phyloP scores from a whole-genome alignment of 2,329 filamentous ascomycete species.

The Pyrenophora teres region DNA sequence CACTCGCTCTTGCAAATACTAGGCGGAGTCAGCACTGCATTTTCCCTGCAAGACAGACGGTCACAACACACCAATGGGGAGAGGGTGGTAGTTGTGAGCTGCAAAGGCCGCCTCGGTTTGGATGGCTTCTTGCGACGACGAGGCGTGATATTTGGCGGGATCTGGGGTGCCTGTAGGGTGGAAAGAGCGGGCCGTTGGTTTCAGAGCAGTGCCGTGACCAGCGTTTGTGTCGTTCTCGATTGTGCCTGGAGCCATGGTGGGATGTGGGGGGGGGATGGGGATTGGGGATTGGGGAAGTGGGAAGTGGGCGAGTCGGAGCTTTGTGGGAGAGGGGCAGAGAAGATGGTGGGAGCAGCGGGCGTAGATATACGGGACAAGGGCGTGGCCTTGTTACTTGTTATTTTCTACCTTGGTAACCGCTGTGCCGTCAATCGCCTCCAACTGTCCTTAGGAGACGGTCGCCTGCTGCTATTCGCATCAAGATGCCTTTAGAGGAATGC shows the following conservation, averaged over 20 bases:
- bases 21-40: conserved; percentile 13
- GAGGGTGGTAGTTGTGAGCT: conserved; percentile 98
- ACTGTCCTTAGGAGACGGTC: conserved; percentile 27
- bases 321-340: background rate
- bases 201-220: conserved; percentile 38
- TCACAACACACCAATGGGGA: conserved; percentile 69
- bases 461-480: conserved; percentile 18
- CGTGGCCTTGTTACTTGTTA: conserved; percentile 29
- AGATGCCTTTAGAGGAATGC: conserved; percentile 26
- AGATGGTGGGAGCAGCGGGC: conserved; percentile 5
- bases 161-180: conserved; percentile 45
- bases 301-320: conserved; percentile 18
- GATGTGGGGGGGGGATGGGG: conserved; percentile 13
- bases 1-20: conserved; percentile 77
- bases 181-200: conserved; percentile 46
- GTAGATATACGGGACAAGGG: background rate
- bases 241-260: conserved; percentile 45
- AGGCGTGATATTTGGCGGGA: conserved; percentile 67
- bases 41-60: background rate
- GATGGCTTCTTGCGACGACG: conserved; percentile 81
- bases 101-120: conserved; percentile 80
- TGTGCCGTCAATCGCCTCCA: conserved; percentile 35
- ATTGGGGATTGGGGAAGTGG: conserved; percentile 19
- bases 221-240: conserved; percentile 32
- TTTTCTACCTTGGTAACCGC: conserved; percentile 21